Conservation (phyloP, 2,329 filamentous ascomycete genomes). For the Cordyceps militaris region DNA sequence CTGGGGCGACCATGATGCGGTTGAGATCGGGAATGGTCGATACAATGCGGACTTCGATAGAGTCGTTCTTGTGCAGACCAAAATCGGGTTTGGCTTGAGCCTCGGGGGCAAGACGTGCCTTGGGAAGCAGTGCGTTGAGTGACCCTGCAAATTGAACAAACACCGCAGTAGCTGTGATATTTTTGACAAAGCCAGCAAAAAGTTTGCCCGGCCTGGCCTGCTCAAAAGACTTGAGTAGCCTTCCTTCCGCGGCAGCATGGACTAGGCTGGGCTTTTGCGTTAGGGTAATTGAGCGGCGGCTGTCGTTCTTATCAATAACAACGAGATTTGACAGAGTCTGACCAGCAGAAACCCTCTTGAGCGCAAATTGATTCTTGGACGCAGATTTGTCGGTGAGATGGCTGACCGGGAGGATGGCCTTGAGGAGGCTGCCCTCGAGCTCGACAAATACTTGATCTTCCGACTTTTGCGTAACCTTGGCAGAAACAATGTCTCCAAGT, state of each 20-base stretch:
- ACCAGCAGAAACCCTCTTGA: conserved; percentile 78
- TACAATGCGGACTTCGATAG: conserved; percentile 63
- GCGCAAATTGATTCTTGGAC: conserved; percentile 67
- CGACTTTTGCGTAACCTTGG: conserved; percentile 74
- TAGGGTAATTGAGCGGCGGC: conserved; percentile 66
- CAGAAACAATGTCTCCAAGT: conserved; percentile 68
- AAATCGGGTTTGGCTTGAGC: conserved; percentile 63
- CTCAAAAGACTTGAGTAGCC: conserved; percentile 63
- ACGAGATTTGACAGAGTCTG: conserved; percentile 77
- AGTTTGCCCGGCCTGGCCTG: conserved; percentile 62
- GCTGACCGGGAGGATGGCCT: conserved; percentile 66
- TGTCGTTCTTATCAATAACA: conserved; percentile 77
- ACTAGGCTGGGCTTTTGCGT: conserved; percentile 79
- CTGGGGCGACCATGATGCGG: conserved; percentile 55
- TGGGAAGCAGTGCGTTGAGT: conserved; percentile 72
- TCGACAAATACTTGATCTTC: conserved; percentile 72
- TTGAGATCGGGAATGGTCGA: conserved; percentile 63
- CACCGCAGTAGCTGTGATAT: conserved; percentile 71
- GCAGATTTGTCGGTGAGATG: conserved; percentile 81
- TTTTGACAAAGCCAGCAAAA: conserved; percentile 74
- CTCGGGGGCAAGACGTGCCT: conserved; percentile 67
- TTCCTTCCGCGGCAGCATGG: conserved; percentile 64
- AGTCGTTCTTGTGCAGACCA: conserved; percentile 70
- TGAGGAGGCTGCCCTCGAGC: conserved; percentile 64
- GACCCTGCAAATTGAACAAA: conserved; percentile 84